phyloP scores from a whole-genome alignment of 2,329 filamentous ascomycete species.

The Trichoderma koningiopsis region DNA sequence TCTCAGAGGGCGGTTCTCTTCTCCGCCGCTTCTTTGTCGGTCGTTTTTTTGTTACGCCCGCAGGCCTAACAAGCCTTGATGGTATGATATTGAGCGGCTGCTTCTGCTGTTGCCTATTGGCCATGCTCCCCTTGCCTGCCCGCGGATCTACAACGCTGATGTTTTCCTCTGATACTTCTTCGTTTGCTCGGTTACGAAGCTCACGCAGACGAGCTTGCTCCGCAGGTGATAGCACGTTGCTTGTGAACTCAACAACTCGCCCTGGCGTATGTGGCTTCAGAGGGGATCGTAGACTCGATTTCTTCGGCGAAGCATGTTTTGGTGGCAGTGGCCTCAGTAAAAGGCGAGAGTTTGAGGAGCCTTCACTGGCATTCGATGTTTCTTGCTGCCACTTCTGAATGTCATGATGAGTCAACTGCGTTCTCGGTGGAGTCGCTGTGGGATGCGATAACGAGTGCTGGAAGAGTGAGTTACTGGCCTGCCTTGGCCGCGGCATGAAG shows the following conservation, averaged over 20 bases:
- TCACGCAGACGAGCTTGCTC: conserved; percentile 44
- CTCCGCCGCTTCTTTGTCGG: not conserved
- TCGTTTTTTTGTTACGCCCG: conserved; percentile 25
- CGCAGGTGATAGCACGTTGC: conserved; percentile 51
- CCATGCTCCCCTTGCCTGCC: conserved; percentile 31
- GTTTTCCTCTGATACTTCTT: conserved; percentile 23
- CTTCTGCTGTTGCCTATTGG: not conserved
- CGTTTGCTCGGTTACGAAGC: conserved; percentile 36
- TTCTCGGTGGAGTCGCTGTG: conserved; percentile 42
- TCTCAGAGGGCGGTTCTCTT: conserved; percentile 42
- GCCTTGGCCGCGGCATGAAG: conserved; percentile 49
- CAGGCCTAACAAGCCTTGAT: not conserved
- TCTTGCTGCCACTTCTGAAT: conserved; percentile 47
- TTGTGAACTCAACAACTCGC: conserved; percentile 60
- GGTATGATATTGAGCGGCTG: not conserved
- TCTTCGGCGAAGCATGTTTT: conserved; percentile 56
- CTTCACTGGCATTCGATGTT: conserved; percentile 43
- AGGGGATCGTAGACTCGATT: conserved; percentile 60
- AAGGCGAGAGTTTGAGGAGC: conserved; percentile 42
- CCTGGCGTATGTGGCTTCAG: conserved; percentile 61
- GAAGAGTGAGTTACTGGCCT: conserved; percentile 44
- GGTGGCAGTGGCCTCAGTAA: conserved; percentile 53
- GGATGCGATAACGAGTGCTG: conserved; percentile 36
- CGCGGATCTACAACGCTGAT: conserved; percentile 5
- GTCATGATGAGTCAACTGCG: conserved; percentile 47